Evolutionary conservation across 2,329 filamentous ascomycete genomes (phyloP), one percentile per base, ranked within the genome.

Genomic region (Chaetomium globosum): DNA sequence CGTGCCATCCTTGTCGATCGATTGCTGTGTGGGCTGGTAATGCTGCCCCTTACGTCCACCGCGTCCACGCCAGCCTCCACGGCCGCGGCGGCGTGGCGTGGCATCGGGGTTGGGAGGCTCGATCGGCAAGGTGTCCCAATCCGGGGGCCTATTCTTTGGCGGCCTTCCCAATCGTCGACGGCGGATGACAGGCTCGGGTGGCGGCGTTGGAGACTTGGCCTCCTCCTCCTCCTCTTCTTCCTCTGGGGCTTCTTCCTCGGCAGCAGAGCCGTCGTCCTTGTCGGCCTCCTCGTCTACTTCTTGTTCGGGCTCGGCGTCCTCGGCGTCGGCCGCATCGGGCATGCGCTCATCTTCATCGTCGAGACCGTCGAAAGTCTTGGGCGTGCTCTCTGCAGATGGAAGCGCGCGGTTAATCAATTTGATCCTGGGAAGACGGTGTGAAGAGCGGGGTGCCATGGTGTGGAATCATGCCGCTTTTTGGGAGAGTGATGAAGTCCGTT

Each of bases 1-100:
- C 65, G 93, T 97, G 59, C 95, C 95, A 73, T 97, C 93, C 74
- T 96, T 96, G 77, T 98, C 95, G 66, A 97, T 89, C 5, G 92
- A 88, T 67, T 96, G 91, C 73, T 93, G 92, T 57, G 91, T 88
- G 73, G 93, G 91, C 48, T 89, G 88, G 16, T 88, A 86, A 4
- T 88, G 86, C 48, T 88, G 89, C 64, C 90, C 88, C 73, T 85
- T 86, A 68, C 80, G 89, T 71, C 79, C 91, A 77, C 80, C 91
- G 4, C 86, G 82, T 9, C 86, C 84, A 65, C 86, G 80, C 87
- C 93, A 92, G 67, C 91, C 89, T 53, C 87, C 87, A 23, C 89
- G 87, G 3, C 88, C 88, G 63, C 87, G 82, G 54, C 85, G 82
- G 68, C 87, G 83, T 53, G 87, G 89, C 4, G 87, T 83, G 28